phyloP scores from a whole-genome alignment of 441 rosid genomes.

The Manihot esculenta region DNA sequence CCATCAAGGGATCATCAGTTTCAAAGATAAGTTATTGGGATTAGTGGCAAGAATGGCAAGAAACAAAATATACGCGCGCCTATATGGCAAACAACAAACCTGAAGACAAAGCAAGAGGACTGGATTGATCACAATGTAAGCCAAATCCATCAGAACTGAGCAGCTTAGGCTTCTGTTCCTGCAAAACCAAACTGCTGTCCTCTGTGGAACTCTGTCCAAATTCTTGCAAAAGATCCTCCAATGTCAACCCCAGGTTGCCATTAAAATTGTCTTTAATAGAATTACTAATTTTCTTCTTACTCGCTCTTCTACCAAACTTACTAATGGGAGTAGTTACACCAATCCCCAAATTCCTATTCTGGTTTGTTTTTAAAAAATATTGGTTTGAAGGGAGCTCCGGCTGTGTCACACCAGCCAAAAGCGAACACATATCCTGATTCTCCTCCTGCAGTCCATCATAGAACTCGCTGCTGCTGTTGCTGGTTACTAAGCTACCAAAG shows the following conservation, averaged over 20 bases:
- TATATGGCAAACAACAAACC: constrained; percentile 22
- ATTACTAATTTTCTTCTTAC: constrained; percentile 14
- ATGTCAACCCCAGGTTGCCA: constrained; percentile 16
- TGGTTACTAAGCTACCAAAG: neutral
- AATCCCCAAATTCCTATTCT: constrained; percentile 24
- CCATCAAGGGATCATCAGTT: neutral
- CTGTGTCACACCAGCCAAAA: constrained; percentile 30
- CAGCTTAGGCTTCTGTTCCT: constrained; percentile 27
- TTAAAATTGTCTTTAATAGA: constrained; percentile 10
- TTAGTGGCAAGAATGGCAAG: neutral
- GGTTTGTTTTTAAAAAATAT: constrained; percentile 23
- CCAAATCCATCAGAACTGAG: constrained; percentile 26
- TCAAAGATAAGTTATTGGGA: neutral
- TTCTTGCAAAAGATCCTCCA: constrained; percentile 57
- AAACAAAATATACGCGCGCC: too few species aligned
- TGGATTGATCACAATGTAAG: constrained; percentile 28
- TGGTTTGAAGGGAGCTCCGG: constrained; percentile 84
- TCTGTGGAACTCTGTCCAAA: constrained; percentile 34
- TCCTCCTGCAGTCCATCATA: constrained; percentile 28
- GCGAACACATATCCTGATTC: constrained; percentile 33
- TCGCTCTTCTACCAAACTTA: constrained; percentile 23
- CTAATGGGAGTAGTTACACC: constrained; percentile 20
- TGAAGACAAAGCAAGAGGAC: constrained; percentile 28
- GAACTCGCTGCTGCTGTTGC: constrained; percentile 21
- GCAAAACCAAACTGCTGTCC: constrained; percentile 23